These are phyloP conservation scores for Fermentozyma sake DNA, from an alignment of 1,139 yeast genomes.

Conservation along the genomic window DNA sequence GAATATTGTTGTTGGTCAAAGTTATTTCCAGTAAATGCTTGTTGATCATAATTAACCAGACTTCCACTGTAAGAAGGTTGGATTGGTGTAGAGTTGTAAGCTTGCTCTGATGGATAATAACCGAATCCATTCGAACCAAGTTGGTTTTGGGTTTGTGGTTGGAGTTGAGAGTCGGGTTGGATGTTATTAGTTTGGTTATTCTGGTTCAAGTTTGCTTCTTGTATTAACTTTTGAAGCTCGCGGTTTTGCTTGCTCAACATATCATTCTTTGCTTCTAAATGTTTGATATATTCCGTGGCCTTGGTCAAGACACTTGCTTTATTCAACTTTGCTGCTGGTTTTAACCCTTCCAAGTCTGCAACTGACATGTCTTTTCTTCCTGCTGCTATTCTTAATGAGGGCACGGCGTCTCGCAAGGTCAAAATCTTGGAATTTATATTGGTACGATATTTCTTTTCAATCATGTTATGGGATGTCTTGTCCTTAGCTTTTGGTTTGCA, in stretches of 20 bases:
- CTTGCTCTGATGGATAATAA: conserved; percentile 17
- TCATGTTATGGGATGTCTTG: conserved; percentile 72
- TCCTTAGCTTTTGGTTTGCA: conserved; percentile 44
- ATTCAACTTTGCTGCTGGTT: conserved; percentile 83
- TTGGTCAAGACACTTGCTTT: conserved; percentile 85
- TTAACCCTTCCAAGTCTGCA: conserved; percentile 71
- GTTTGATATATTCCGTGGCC: conserved; percentile 87
- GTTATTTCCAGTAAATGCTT: conserved; percentile 6
- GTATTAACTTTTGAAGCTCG: conserved; percentile 39
- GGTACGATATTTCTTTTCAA: conserved; percentile 74
- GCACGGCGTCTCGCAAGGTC: conserved; percentile 72
- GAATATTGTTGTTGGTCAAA: conserved; percentile 16
- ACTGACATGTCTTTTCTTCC: conserved; percentile 36
- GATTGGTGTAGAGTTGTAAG: conserved; percentile 18
- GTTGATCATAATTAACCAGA: conserved; percentile 1
- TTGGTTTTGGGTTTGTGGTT: conserved; percentile 2
- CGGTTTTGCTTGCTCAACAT: conserved; percentile 51
- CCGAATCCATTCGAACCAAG: conserved; percentile 16
- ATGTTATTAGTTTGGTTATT: background rate
- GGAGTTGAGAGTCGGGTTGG: background rate
- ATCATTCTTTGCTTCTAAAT: conserved; percentile 68
- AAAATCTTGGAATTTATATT: conserved; percentile 71
- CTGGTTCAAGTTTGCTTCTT: conserved; percentile 10
- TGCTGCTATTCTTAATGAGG: conserved; percentile 50
- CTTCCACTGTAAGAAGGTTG: conserved; percentile 13